Evolutionary conservation across 306 rosid genomes (phyloP), one percentile per base, ranked within the genome.

Genomic region (Vicia villosa): DNA sequence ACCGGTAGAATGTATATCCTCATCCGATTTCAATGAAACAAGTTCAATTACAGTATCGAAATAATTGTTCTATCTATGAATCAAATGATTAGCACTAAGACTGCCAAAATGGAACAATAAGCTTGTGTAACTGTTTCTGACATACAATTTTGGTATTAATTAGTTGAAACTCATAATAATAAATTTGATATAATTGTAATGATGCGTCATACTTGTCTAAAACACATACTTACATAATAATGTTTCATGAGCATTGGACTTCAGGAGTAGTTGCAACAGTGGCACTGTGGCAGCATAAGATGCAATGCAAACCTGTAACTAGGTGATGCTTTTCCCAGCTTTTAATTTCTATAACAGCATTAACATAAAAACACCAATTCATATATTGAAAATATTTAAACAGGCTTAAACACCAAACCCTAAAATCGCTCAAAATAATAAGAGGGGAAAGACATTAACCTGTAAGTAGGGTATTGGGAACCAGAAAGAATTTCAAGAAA

Each of bases 1-100:
- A 38, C 37, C 63, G 14, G 15, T 55, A 8, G 17, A 68, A 9
- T 16, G 12, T 15, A 8, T 19, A 63, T 68, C 80, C 59, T 75
- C 74, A 0, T 19, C 8, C 5, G 28, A 63, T 38, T 13, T 20
- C 13, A 4, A 26, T 0, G 73, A 65, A 40, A 65, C 67, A 65
- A 22, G 21, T 45, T 67, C 69, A 15, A 22, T n/a, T 14, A 46
- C 62, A 50, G n/a, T 3, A 0, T 51, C 10, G 21, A 14, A 11
- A 62, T 19, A 50, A 24, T 38, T 51, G 41, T 11, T 51, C n/a
- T 38, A 12, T 51, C 43, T 26, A 26, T 52, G 14, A 32, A 69
- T 20, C 5, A 6, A 69, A 55, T 68, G 13, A 43, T 12, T 19
- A 19, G 50, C 36, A 19, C 3, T 60, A 8, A 4, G n/a, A n/a